Base-by-base conservation (phyloP, 129 eudicot genomes). In the Flaveria trinervia region DNA sequence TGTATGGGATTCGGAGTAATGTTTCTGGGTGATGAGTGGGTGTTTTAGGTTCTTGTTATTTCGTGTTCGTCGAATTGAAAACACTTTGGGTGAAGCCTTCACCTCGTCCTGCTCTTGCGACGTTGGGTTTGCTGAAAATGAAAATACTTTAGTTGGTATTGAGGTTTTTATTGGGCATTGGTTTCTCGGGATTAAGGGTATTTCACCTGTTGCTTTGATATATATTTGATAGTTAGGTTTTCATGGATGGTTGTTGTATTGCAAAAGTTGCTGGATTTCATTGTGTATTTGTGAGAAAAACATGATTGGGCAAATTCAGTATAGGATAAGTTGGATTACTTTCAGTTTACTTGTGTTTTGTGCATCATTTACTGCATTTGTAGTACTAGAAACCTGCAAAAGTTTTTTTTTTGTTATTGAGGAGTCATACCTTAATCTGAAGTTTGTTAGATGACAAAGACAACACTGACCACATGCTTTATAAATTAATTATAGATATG, bases 331-430 rank as follows among this genome's bases (percentile, higher is more conserved):
- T 65, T 50, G 65, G 72, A 76, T 64, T 30, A 36, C 54, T 36
- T 2, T 76, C 17, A 54, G 68, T 22, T n/a, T 55, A 39, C n/a
- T 55, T 52, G 74, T n/a, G 33, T 20, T 26, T 52, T 77, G 44
- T 52, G 65, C 65, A 12, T 36, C 25, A 36, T 50, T 76, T 50
- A 10, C 65, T 30, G 18, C 33, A 64, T 66, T 28, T 75, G 8
- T 48, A 3, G 64, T 64, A 26, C 36, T 59, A 57, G 33, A 54
- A 54, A 54, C 16, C 36, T 56, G 25, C 4, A 3, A 0, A 22
- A 28, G 18, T 13, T 26, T 14, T 26, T 13, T 26, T 14, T 26
- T 5, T 28, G 66, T 60, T 60, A n/a, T 23, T 23, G 16, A 60
- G 66, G 66, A 60, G 39, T 25, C 15, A 23, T 7, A 60, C n/a